Base-by-base conservation (phyloP, 305 asterid species). In the Fraxinus floribunda region DNA sequence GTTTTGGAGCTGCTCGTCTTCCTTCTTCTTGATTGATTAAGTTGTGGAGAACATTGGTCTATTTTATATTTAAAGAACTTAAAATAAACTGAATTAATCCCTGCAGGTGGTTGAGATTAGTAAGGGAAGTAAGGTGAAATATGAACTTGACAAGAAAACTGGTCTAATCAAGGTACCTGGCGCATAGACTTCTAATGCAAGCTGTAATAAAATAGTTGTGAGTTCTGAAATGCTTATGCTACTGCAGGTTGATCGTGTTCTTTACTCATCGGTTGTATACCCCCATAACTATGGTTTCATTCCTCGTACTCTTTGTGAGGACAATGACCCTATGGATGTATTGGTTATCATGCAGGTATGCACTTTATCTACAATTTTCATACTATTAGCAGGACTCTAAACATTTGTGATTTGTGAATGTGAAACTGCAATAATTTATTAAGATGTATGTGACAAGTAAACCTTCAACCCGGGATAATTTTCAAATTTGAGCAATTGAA, bases 271-370 rank as follows among this genome's bases (percentile, higher is more conserved):
- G 29, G 99, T 94, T 82, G 98, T 95, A 80, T 95, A 95, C 86
- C 98, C 99, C 77, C 99, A 95, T 85, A 94, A 95, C 92, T 93
- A 94, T 85, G 99, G 99, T 80, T 95, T 95, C 86, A 81, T 95
- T 86, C 98, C 99, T 82, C 98, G 98, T 84, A 94, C 99, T 68
- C 92, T 95, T 35, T 94, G 99, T 38, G 99, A 94, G 84, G 99
- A 95, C 87, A 90, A 86, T 86, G 98, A 95, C 87, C 99, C 99
- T 52, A 78, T 95, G 46, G 99, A 95, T 89, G 98, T 95, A 55
- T 86, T 95, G 91, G 94, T 95, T 89, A 95, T 94, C 75, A 95
- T 95, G 99, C 99, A 95, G 99, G 99, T 93, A 85, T 75, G 80
- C 49, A 85, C 41, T 77, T 29, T 55, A 10, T 41, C 35, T 79